Evolutionary conservation across 164 flowering plant genomes (phyloP).

Genomic region (Vitis labrusca): DNA sequence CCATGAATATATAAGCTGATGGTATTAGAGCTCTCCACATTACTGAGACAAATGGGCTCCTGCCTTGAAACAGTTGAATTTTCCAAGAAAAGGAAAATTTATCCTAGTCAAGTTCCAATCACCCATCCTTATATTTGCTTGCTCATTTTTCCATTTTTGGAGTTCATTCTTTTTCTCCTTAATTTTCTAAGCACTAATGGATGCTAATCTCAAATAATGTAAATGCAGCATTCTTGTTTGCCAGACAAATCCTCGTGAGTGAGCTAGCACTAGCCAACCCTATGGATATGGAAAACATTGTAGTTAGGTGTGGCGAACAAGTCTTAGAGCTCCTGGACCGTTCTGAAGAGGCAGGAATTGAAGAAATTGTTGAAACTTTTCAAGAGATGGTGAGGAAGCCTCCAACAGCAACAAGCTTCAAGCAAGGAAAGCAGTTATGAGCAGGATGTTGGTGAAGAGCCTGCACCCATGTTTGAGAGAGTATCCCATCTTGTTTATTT

Average conservation of each 20-base stretch:
- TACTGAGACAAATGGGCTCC: too few species aligned
- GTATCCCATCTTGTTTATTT: slow-evolving; percentile 67
- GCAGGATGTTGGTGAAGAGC: slow-evolving; percentile 67
- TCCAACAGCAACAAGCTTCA: slow-evolving; percentile 32
- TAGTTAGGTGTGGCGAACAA: slow-evolving; percentile 30
- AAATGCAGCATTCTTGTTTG: slow-evolving; percentile 69
- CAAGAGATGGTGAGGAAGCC: slow-evolving; percentile 19
- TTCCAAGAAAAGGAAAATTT: too few species aligned
- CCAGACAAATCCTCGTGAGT: slow-evolving; percentile 63
- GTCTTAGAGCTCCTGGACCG: slow-evolving; percentile 54
- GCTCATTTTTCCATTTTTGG: background rate
- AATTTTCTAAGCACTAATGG: too few species aligned
- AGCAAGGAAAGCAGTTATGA: slow-evolving; percentile 51
- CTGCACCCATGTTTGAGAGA: slow-evolving; percentile 59
- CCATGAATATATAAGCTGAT: too few species aligned
- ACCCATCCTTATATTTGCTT: background rate
- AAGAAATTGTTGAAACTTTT: slow-evolving; percentile 55
- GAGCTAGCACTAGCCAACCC: slow-evolving; percentile 38
- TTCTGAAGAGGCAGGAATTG: slow-evolving; percentile 59
- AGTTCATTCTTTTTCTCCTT: too few species aligned
- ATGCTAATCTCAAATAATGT: slow-evolving; percentile 5
- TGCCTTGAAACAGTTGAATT: too few species aligned
- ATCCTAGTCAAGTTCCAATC: background rate
- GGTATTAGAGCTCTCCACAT: too few species aligned
- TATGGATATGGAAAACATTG: slow-evolving; percentile 47